Evolutionary conservation across 139 green algal genomes (phyloP).

Genomic region (Volvox africanus): DNA sequence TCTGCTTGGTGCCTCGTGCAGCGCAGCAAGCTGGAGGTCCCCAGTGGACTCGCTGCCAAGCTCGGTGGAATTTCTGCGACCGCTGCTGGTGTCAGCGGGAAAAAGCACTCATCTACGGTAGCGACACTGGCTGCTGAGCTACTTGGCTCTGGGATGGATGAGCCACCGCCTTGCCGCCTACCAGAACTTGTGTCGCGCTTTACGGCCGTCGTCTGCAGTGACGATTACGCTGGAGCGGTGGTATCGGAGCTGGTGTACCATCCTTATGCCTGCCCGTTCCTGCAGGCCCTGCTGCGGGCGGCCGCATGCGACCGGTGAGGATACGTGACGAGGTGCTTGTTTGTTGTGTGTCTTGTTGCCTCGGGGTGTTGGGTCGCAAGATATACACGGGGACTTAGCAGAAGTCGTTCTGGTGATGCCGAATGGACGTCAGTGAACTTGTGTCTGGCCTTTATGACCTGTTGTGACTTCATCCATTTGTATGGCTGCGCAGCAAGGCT

Average conservation of each 20-base stretch:
- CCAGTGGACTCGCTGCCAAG: not conserved
- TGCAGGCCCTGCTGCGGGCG: conserved; percentile 76
- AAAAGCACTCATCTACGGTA: not conserved
- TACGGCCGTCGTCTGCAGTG: conserved; percentile 48
- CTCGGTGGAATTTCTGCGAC: not conserved
- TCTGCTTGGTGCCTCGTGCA: not conserved
- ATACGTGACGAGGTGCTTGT: not conserved
- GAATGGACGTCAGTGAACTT: no score
- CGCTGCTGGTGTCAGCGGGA: not conserved
- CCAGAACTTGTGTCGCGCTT: conserved; percentile 55
- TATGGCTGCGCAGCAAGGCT: not conserved
- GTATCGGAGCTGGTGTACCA: conserved; percentile 67
- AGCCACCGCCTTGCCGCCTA: conserved; percentile 13
- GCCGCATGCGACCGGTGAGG: conserved; percentile 52
- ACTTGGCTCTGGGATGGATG: not conserved
- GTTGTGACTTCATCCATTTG: no score
- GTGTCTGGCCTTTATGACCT: no score
- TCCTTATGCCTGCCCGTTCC: conserved; percentile 69
- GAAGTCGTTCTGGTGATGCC: no score
- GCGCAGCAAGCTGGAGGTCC: conserved; percentile 1
- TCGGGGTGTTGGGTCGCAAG: no score
- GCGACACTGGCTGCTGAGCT: conserved; percentile 24
- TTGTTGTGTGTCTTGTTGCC: no score
- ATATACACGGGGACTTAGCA: no score
- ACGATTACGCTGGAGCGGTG: conserved; percentile 54